Base-by-base conservation (phyloP, 805 yeast species). In the Candida easanensis region DNA sequence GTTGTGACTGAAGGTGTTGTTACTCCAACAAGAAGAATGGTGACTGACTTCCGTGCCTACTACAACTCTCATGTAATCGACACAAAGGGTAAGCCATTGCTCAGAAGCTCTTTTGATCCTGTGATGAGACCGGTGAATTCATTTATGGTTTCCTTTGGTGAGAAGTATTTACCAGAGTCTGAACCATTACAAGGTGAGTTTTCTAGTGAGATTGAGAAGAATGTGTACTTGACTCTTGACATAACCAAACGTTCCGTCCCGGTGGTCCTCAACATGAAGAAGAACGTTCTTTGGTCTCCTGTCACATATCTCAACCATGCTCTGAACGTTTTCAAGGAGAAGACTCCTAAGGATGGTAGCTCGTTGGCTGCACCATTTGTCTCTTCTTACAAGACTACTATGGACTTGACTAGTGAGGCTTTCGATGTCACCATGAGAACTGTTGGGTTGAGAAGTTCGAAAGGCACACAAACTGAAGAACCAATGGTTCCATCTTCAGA, bases 71-170 rank as follows among this genome's bases (percentile, higher is more conserved):
- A 76, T 25, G 55, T 79, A 32, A 73, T 75, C 58, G 80, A 80
- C 55, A 70, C 77, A 7, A 66, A 78, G 23, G 88, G 88, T 19
- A 79, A 77, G 55, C 84, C 86, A 32, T 58, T 81, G 39, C 51
- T 84, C 30, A 71, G 88, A 51, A 70, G 82, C n/a, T 72, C 76
- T 19, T 55, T 82, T 18, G 88, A 83, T 60, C 82, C 86, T 4
- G 27, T 82, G 11, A 66, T 84, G 36, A 70, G 68, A 28, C 90
- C 93, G 22, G 35, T 82, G 35, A 88, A 84, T 64, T 63, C 70
- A 27, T 64, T 70, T 26, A 60, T 84, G 39, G 80, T 74, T 48
- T 59, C 67, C 2, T 52, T 69, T 19, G 69, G 78, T 22, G 60
- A 66, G 31, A 63, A 61, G 27, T 67, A 71, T 50, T 66, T 77